Evolutionary conservation across 306 rosid genomes (phyloP), one percentile per base, ranked within the genome.

Genomic region (Carpinus viminea): DNA sequence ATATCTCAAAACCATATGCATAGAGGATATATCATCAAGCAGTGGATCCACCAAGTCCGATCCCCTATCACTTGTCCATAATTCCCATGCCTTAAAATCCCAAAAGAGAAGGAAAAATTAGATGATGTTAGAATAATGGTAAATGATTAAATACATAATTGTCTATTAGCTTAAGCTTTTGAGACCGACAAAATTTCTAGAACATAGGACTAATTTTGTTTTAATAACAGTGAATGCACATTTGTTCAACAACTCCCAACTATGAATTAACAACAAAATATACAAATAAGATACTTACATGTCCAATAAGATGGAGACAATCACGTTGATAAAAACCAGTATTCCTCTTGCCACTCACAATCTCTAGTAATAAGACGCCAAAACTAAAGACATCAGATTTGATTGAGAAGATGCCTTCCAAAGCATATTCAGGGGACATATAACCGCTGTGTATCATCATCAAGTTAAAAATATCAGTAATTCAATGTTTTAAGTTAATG

Each of bases 371-470:
- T 21, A 88, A 74, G 8, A 88, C 84, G 1, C 88, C 89, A n/a
- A 79, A 88, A 41, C 88, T 88, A 12, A 81, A 88, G 16, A 88
- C 85, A 72, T 88, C 91, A 0, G 88, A 66, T 60, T 88, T 86
- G 36, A 81, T 50, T 1, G 85, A 88, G 53, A 76, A 88, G 15
- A 68, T 53, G 1, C 89, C 91, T 34, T 74, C 54, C 13, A 79
- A 51, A 26, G 76, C 82, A 74, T 88, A 88, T 57, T 86, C 86
- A 0, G 88, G 89, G 4, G 90, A 65, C 86, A 89, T 89, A 12
- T 89, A 89, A 21, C 90, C 90, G 18, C 90, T 89, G 60, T 18
- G 7, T 11, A 54, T 3, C 88, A 54, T 54, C 24, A 54, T 18
- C 26, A 54, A 54, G 24, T 18, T 16, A 17, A 18, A 54, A 54